phyloP scores from a whole-genome alignment of 1,284 basidiomycete genomes.

The Xerocomus nothofagi region DNA sequence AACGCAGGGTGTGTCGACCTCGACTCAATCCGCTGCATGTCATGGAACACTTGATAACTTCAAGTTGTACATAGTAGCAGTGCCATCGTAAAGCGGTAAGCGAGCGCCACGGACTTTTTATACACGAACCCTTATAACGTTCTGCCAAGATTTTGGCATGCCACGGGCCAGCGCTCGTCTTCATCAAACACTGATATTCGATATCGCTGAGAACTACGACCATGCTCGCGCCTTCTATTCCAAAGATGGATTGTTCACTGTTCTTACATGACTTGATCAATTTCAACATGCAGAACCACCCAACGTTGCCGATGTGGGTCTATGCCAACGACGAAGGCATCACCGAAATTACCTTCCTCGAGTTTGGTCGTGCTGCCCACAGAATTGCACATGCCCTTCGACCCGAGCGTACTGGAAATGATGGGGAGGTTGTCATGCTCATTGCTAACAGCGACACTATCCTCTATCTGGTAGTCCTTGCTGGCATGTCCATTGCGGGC shows the following conservation, averaged over 20 bases:
- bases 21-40: too few species aligned
- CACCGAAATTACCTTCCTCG: conserved; percentile 22
- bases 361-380: conserved; percentile 32
- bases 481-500: conserved; percentile 30
- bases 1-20: too few species aligned
- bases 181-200: too few species aligned
- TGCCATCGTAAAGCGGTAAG: too few species aligned
- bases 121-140: too few species aligned
- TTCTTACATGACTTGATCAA: conserved; percentile 13
- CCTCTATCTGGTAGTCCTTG: conserved; percentile 27
- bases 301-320: conserved; percentile 14
- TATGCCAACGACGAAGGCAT: conserved; percentile 13
- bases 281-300: conserved; percentile 24
- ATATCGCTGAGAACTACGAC: too few species aligned
- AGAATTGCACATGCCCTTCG: conserved; percentile 21
- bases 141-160: too few species aligned
- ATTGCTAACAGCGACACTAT: conserved; percentile 33
- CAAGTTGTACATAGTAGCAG: too few species aligned
- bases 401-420: conserved; percentile 13
- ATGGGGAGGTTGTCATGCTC: conserved; percentile 29
- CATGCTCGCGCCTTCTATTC: too few species aligned
- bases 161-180: too few species aligned
- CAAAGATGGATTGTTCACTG: conserved; percentile 18
- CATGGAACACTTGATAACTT: too few species aligned
- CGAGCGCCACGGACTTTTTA: too few species aligned